Percentiles rank a stretch among this genome's conserved stretches.
Evolutionary conservation across 164 flowering plant genomes (phyloP).

Genomic region (Stephania yunnanensis): DNA sequence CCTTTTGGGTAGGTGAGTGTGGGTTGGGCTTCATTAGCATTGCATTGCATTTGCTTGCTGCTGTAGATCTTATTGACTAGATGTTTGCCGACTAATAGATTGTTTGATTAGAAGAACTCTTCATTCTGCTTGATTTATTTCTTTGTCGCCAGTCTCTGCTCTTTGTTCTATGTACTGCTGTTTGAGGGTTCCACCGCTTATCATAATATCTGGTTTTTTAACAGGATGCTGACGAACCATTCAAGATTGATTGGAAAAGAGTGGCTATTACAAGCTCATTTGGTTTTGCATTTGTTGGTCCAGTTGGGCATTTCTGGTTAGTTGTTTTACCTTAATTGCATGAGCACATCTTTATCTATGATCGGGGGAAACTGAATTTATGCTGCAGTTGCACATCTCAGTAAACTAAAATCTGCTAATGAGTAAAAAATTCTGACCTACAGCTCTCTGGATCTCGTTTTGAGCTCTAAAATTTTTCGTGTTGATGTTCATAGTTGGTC

Average conservation of each 20-base stretch:
- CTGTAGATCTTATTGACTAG: too few species aligned
- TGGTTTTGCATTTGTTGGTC: conserved; percentile 90
- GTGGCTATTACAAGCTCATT: conserved; percentile 79
- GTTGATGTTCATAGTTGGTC: background rate
- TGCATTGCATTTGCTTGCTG: too few species aligned
- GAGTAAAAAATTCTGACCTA: background rate
- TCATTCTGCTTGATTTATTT: too few species aligned
- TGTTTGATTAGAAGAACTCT: too few species aligned
- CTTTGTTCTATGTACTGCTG: too few species aligned
- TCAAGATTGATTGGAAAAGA: conserved; percentile 70
- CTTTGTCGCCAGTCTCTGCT: too few species aligned
- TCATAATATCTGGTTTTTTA: background rate
- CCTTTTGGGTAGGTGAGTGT: too few species aligned
- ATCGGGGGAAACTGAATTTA: background rate
- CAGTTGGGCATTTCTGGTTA: conserved; percentile 89
- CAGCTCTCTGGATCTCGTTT: background rate
- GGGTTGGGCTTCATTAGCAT: too few species aligned
- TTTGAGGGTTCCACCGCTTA: background rate
- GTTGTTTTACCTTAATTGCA: conserved; percentile 17
- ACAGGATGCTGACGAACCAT: conserved; percentile 43
- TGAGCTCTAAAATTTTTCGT: background rate
- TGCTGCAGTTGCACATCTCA: background rate
- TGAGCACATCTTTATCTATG: background rate
- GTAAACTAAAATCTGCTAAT: background rate
- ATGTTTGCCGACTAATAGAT: too few species aligned